Evolutionary conservation across 768 basidiomycete species (phyloP), one percentile per base, ranked within the genome.

Genomic region (Boletus reticulatus): DNA sequence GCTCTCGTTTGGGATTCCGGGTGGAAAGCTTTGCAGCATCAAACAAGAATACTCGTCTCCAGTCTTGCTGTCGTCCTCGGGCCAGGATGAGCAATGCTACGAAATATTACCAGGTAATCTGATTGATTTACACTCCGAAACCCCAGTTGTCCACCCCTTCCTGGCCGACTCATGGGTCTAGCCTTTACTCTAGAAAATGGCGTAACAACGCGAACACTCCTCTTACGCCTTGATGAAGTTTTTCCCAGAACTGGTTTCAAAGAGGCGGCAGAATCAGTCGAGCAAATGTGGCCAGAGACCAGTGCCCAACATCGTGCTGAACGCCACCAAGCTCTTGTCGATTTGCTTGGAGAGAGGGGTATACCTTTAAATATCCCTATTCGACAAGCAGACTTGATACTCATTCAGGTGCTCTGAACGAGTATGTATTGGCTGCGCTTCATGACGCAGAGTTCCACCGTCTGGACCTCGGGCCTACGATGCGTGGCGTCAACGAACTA

Each of bases 401-500:
- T 36, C 11, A n/a, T 29, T 32, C 7, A 84, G 83, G 81, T 5
- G 74, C 78, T 55, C 72, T 86, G 19, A 82, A 75, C 58, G 64
- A 74, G 27, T 75, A 68, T 8, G 71, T 79, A 8, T 67, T 85
- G 45, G 59, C 76, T 17, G 60, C 78, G 0, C 72, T 85, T n/a
- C 69, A 80, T 31, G 73, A 68, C 14, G 78, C 80, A 4, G 75
- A 78, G 54, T 68, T 85, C 39, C 66, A 67, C 8, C 65, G 63
- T 46, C 71, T 85, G n/a, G 66, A 73, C 20, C 69, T 87, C 48
- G 73, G 75, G 1, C 73, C 76, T 14, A 80, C 83, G 14, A 66
- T 83, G 52, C 59, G 63, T 12, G 75, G 81, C 49, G 75, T 77
- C 55, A 77, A 79, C 46, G 80, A 81, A 5, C 69, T 85, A 8